A percentile compares a stretch with the other conserved stretches of the same genome.
Evolutionary conservation across 805 yeast genomes (phyloP).

Genomic region (Wickerhamomyces bisporus): DNA sequence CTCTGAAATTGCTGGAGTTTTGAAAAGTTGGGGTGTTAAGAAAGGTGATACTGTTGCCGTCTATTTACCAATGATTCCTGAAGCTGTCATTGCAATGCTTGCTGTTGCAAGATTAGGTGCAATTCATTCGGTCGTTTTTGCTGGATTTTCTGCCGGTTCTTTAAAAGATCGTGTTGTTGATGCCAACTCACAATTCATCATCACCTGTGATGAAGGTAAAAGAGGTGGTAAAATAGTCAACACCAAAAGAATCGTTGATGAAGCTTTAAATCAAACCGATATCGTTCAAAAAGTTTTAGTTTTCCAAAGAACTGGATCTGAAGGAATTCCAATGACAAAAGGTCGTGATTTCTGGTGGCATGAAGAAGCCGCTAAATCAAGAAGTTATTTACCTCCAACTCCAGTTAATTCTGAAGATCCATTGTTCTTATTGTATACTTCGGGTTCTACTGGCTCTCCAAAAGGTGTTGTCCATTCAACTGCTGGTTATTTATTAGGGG

Average conservation of each 20-base stretch:
- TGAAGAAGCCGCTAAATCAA: slow-evolving; percentile 75
- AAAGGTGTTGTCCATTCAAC: slow-evolving; percentile 96
- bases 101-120: slow-evolving; percentile 96
- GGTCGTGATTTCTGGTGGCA: slow-evolving; percentile 96
- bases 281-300: slow-evolving; percentile 79
- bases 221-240: slow-evolving; percentile 93
- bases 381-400: slow-evolving; percentile 81
- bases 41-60: slow-evolving; percentile 97
- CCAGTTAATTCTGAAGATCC: slow-evolving; percentile 94
- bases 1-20: slow-evolving; percentile 78
- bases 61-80: slow-evolving; percentile 96
- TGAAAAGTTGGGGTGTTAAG: slow-evolving; percentile 77
- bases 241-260: slow-evolving; percentile 93
- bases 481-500: slow-evolving; percentile 92
- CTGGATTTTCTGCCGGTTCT: slow-evolving; percentile 94
- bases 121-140: slow-evolving; percentile 91
- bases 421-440: slow-evolving; percentile 88
- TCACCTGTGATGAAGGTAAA: slow-evolving; percentile 92
- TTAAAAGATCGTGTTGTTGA: slow-evolving; percentile 85
- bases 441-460: slow-evolving; percentile 98
- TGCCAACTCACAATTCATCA: slow-evolving; percentile 79
- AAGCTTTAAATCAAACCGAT: slow-evolving; percentile 73
- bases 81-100: slow-evolving; percentile 88
- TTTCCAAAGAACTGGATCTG: slow-evolving; percentile 79
- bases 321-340: slow-evolving; percentile 57